Conservation (phyloP, 345 rosid genomes). For the Corchorus capsularis region DNA sequence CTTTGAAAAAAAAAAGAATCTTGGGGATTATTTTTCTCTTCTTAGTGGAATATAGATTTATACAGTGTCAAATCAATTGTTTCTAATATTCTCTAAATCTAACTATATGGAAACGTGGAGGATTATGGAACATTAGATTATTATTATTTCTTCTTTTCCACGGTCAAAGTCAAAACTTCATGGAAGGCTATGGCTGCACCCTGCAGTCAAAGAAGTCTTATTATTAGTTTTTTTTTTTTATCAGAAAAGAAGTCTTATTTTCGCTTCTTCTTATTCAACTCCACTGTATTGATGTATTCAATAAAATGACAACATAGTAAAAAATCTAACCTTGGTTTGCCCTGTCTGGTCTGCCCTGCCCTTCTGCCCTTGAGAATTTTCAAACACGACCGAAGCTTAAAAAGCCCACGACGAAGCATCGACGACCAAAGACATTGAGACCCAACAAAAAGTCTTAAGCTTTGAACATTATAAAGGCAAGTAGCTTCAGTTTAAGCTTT, state of each 20-base stretch:
- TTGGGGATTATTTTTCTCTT: too few species aligned
- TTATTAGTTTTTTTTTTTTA: too few species aligned
- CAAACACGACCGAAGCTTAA: not conserved
- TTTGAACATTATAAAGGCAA: not conserved
- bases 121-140: not conserved
- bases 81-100: not conserved
- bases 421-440: not conserved
- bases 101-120: conserved; percentile 1
- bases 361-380: conserved; percentile 3
- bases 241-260: conserved; percentile 13
- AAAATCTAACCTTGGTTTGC: not conserved
- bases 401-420: not conserved
- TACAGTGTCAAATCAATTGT: too few species aligned
- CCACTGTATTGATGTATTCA: not conserved
- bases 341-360: not conserved
- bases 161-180: conserved; percentile 17
- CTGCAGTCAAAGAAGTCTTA: conserved; percentile 22
- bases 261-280: not conserved
- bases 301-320: not conserved
- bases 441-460: not conserved
- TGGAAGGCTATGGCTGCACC: not conserved
- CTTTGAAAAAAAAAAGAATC: too few species aligned
- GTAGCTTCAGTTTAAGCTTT: not conserved
- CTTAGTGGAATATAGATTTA: too few species aligned
- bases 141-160: not conserved